Percentiles rank a stretch among this genome's conserved stretches.
These are phyloP conservation scores for Myriosclerotinia scirpicola DNA, from an alignment of 2,329 filamentous ascomycete genomes.

Conservation along the genomic window DNA sequence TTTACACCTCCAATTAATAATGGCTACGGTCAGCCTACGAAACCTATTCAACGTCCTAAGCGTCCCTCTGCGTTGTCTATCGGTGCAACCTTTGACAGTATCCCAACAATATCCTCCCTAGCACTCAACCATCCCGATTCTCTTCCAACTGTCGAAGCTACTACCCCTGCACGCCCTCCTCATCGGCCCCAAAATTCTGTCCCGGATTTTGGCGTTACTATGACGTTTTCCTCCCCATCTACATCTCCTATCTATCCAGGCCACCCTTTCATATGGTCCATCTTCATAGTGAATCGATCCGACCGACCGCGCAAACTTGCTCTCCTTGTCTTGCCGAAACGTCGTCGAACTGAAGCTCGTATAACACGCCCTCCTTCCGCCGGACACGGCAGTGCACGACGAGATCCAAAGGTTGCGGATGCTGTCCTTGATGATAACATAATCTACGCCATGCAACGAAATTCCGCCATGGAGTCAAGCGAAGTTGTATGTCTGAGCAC, in stretches of 20 bases:
- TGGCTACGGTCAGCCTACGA: slow-evolving; percentile 57
- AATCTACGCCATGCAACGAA: slow-evolving; percentile 69
- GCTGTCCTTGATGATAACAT: slow-evolving; percentile 71
- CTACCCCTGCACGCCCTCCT: slow-evolving; percentile 22
- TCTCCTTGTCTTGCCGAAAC: slow-evolving; percentile 64
- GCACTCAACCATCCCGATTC: slow-evolving; percentile 59
- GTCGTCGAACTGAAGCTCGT: slow-evolving; percentile 57
- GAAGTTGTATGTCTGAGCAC: slow-evolving; percentile 75
- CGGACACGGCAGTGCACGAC: slow-evolving; percentile 41
- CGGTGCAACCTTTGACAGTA: slow-evolving; percentile 52
- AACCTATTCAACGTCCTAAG: slow-evolving; percentile 60
- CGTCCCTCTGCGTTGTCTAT: slow-evolving; percentile 66
- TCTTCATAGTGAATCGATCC: slow-evolving; percentile 75
- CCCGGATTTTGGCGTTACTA: slow-evolving; percentile 68
- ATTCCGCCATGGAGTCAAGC: slow-evolving; percentile 59
- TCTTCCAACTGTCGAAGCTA: slow-evolving; percentile 59
- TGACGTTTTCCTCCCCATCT: slow-evolving; percentile 67
- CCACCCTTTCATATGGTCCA: slow-evolving; percentile 68
- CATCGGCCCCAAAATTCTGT: slow-evolving; percentile 47
- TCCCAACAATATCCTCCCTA: slow-evolving; percentile 56
- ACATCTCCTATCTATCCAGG: slow-evolving; percentile 61
- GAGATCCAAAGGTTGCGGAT: slow-evolving; percentile 51
- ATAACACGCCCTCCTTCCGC: slow-evolving; percentile 49
- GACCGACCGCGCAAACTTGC: slow-evolving; percentile 65
- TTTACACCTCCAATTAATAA: slow-evolving; percentile 67